Percentiles rank a stretch among this genome's conserved stretches.
Evolutionary conservation across 202 grass and related monocot species (phyloP).

Genomic region (Cymbopogon flexuosus): DNA sequence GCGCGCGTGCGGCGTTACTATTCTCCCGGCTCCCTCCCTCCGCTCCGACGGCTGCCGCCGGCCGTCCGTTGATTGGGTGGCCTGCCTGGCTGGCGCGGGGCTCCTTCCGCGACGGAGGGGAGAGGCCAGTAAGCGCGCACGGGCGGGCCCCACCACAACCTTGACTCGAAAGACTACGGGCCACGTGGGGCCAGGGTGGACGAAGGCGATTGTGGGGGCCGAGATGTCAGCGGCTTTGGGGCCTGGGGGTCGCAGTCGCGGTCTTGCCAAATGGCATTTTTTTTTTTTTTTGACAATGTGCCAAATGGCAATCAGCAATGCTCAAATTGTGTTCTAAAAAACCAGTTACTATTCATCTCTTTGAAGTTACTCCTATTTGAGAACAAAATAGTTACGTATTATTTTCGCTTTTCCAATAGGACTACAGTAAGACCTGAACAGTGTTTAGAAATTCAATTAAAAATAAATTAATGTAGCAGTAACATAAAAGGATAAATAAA

Average conservation of each 20-base stretch:
- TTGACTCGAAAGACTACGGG: not conserved
- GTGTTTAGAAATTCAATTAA: too few species aligned
- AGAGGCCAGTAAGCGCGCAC: not conserved
- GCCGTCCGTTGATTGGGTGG: constrained; percentile 5
- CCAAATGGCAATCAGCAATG: too few species aligned
- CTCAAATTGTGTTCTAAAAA: too few species aligned
- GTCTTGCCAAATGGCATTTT: too few species aligned
- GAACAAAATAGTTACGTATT: too few species aligned
- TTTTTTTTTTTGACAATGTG: too few species aligned
- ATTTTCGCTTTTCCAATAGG: too few species aligned
- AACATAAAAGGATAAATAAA: too few species aligned
- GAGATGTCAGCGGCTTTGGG: not conserved
- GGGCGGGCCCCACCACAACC: not conserved
- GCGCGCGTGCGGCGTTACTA: not conserved
- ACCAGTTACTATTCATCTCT: too few species aligned
- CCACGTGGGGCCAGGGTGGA: not conserved
- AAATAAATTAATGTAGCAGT: too few species aligned
- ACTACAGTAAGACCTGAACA: too few species aligned
- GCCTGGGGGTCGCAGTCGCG: not conserved
- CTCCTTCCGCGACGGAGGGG: not conserved
- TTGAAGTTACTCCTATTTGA: too few species aligned
- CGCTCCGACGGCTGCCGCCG: not conserved
- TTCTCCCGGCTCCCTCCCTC: not conserved
- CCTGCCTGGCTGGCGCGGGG: not conserved
- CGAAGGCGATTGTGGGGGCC: not conserved